A percentile compares a stretch with the other conserved stretches of the same genome.
Evolutionary conservation across 2,329 filamentous ascomycete genomes (phyloP).

Genomic region (Xylariaceae sp.): DNA sequence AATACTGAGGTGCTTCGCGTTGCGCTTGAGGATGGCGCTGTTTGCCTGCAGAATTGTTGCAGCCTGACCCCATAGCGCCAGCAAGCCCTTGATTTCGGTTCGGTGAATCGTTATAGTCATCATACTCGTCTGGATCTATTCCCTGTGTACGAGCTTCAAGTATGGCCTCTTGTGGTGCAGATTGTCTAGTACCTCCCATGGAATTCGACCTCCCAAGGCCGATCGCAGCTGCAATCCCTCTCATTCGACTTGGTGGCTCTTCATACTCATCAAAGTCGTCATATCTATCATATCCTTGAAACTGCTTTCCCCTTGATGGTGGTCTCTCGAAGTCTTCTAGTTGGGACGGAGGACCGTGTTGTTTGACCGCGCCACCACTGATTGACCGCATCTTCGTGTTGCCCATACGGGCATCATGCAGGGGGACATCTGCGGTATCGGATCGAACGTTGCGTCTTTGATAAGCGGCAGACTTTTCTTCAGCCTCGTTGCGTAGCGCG

Average conservation of each 20-base stretch:
- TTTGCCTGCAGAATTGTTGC: slow-evolving; percentile 9
- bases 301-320: slow-evolving; percentile 19
- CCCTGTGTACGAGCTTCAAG: not conserved
- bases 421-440: slow-evolving; percentile 4
- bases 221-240: slow-evolving; percentile 17
- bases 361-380: slow-evolving; percentile 9
- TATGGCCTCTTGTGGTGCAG: no score
- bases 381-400: slow-evolving; percentile 2
- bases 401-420: slow-evolving; percentile 2
- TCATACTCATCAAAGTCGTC: no score
- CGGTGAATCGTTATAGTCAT: slow-evolving; percentile 6
- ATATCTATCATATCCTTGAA: slow-evolving; percentile 13
- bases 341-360: slow-evolving; percentile 4
- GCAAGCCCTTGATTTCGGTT: slow-evolving; percentile 5
- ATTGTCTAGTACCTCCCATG: slow-evolving; percentile 11
- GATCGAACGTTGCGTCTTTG: slow-evolving; percentile 13
- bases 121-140: slow-evolving; percentile 10
- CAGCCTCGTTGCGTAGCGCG: slow-evolving; percentile 37
- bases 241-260: slow-evolving; percentile 17
- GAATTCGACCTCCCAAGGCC: slow-evolving; percentile 21
- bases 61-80: slow-evolving; percentile 9
- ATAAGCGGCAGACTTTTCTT: slow-evolving; percentile 31
- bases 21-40: slow-evolving; percentile 5
- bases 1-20: slow-evolving; percentile 5
- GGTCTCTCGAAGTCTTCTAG: slow-evolving; percentile 18